Evolutionary conservation across 176 grass and related monocot genomes (phyloP).

Genomic region (Avena sativa): DNA sequence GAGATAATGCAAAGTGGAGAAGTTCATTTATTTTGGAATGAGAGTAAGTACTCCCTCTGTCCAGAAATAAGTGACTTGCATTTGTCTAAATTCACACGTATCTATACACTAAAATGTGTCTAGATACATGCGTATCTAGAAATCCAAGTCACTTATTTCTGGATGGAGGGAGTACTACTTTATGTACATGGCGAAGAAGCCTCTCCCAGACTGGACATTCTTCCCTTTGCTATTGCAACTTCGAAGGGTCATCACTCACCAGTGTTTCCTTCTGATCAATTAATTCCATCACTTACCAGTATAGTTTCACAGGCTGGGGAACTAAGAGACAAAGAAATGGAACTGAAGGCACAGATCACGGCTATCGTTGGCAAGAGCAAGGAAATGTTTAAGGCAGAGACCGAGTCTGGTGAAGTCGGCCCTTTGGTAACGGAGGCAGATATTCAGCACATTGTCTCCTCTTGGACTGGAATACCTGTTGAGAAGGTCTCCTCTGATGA

Average conservation of each 20-base stretch:
- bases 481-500: slow-evolving; percentile 95
- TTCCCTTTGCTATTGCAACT: neutral
- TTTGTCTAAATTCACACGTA: no score
- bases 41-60: neutral
- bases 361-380: slow-evolving; percentile 87
- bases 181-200: neutral
- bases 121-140: no score
- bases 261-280: neutral
- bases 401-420: slow-evolving; percentile 72
- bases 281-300: neutral
- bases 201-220: slow-evolving; percentile 9
- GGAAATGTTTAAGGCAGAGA: slow-evolving; percentile 92
- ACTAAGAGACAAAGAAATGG: slow-evolving; percentile 85
- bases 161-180: neutral
- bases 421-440: slow-evolving; percentile 88
- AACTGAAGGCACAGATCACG: slow-evolving; percentile 81
- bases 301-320: slow-evolving; percentile 66
- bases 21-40: slow-evolving; percentile 21
- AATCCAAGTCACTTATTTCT: no score
- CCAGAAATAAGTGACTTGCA: no score
- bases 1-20: neutral
- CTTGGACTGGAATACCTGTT: slow-evolving; percentile 95
- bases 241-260: neutral
- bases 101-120: no score
- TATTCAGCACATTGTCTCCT: slow-evolving; percentile 96